Conservation (phyloP, 495 filamentous ascomycete genomes). For the Neohortaea acidophila region DNA sequence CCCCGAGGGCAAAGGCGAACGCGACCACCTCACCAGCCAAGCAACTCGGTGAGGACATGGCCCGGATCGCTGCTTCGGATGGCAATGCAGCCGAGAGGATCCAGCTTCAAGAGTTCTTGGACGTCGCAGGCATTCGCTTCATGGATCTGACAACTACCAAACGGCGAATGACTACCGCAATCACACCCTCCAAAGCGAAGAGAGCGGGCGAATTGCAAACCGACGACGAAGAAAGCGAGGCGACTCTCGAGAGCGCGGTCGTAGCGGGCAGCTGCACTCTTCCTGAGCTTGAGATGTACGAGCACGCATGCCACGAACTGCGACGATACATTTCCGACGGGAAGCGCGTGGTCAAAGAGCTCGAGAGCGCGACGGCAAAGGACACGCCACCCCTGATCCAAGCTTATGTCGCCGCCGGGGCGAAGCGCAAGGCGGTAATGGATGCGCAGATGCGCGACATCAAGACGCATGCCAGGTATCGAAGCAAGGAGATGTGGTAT, state of each 20-base stretch:
- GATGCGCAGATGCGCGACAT: conserved; percentile 95
- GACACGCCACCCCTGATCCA: conserved; percentile 83
- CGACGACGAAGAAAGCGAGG: conserved; percentile 29
- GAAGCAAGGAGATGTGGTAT: conserved; percentile 94
- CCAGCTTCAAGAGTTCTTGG: conserved; percentile 79
- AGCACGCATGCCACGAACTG: conserved; percentile 85
- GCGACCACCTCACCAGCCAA: conserved; percentile 4
- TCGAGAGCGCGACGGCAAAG: conserved; percentile 70
- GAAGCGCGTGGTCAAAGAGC: conserved; percentile 67
- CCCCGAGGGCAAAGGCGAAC: background rate
- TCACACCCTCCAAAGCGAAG: conserved; percentile 25
- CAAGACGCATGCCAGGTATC: conserved; percentile 74
- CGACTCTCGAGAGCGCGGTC: conserved; percentile 57
- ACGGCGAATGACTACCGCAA: conserved; percentile 65
- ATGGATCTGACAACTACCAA: conserved; percentile 93
- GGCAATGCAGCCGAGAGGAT: conserved; percentile 42
- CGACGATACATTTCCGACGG: conserved; percentile 92
- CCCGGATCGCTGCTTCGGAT: background rate
- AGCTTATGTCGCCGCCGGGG: conserved; percentile 76
- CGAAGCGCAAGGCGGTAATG: conserved; percentile 71
- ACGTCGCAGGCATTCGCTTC: conserved; percentile 90
- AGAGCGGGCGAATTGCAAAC: conserved; percentile 11
- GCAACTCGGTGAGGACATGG: conserved; percentile 10
- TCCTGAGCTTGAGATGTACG: conserved; percentile 84
- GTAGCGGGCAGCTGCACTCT: conserved; percentile 80